A percentile compares a stretch with the other conserved stretches of the same genome.
These are phyloP conservation scores for Pisolithus tinctorius DNA, from an alignment of 768 basidiomycete genomes.

Conservation along the genomic window DNA sequence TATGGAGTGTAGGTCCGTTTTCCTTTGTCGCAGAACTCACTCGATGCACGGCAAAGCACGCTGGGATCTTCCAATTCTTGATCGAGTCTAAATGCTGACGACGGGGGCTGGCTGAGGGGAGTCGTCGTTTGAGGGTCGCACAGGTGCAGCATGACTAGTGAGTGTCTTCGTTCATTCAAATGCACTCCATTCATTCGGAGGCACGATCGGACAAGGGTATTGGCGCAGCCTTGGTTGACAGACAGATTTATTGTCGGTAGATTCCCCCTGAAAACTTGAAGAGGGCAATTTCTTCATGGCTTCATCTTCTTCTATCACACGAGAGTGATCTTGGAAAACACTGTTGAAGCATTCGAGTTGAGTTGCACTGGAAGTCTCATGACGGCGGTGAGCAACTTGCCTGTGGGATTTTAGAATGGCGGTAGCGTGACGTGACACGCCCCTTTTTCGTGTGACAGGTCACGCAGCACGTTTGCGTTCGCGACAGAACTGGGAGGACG, in stretches of 20 bases:
- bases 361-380: constrained; percentile 5
- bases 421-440: constrained; percentile 2
- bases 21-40: too few species aligned
- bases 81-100: too few species aligned
- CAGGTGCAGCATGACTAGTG: constrained; percentile 1
- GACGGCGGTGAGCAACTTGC: constrained; percentile 8
- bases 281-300: neutral
- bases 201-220: neutral
- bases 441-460: constrained; percentile 6
- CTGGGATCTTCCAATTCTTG: too few species aligned
- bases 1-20: too few species aligned
- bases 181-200: constrained; percentile 1
- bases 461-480: neutral
- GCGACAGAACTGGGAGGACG: neutral
- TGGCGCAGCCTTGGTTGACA: neutral
- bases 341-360: constrained; percentile 3
- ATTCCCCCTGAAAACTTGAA: neutral
- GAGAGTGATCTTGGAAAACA: constrained; percentile 1
- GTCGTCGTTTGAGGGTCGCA: neutral
- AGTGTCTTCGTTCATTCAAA: constrained; percentile 9
- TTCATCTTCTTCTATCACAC: constrained; percentile 5
- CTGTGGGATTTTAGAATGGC: constrained; percentile 1
- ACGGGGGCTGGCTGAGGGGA: too few species aligned
- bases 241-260: neutral
- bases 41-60: too few species aligned